These are phyloP conservation scores for Pleurotus giganteus DNA, from an alignment of 768 basidiomycete genomes.

Conservation along the genomic window DNA sequence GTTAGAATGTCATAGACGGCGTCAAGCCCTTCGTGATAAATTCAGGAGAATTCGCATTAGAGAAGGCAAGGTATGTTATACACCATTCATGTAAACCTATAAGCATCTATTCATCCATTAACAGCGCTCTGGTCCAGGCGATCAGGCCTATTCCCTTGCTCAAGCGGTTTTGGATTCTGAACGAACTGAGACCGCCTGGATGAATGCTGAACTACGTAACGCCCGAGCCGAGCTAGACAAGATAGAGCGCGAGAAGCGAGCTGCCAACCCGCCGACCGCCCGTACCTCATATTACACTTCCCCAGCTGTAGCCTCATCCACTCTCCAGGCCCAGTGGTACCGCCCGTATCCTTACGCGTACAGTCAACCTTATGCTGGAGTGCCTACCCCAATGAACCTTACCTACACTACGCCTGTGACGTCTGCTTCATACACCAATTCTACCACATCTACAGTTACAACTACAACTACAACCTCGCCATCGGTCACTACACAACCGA, in stretches of 20 bases:
- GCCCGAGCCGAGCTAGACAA: slow-evolving; percentile 66
- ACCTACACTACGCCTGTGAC: slow-evolving; percentile 26
- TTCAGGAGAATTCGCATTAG: slow-evolving; percentile 54
- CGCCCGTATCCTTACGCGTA: slow-evolving; percentile 66
- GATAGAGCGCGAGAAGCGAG: slow-evolving; percentile 66
- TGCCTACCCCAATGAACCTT: slow-evolving; percentile 24
- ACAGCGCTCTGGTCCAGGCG: slow-evolving; percentile 60
- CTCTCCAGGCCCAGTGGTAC: slow-evolving; percentile 55
- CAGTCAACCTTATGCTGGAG: slow-evolving; percentile 49
- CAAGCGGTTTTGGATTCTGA: slow-evolving; percentile 67
- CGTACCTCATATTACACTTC: slow-evolving; percentile 40
- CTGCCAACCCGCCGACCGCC: slow-evolving; percentile 35
- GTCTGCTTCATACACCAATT: slow-evolving; percentile 19
- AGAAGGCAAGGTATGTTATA: slow-evolving; percentile 51
- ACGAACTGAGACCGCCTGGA: slow-evolving; percentile 53
- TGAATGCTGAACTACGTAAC: slow-evolving; percentile 59
- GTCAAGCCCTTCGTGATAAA: slow-evolving; percentile 51
- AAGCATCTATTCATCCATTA: background rate
- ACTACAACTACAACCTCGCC: slow-evolving; percentile 25
- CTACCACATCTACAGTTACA: slow-evolving; percentile 24
- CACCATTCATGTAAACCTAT: background rate
- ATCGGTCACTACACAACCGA: slow-evolving; percentile 23
- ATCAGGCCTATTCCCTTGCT: slow-evolving; percentile 62
- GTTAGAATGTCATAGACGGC: slow-evolving; percentile 60
- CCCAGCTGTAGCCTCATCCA: slow-evolving; percentile 25